Conservation (phyloP, 768 basidiomycete genomes). For the Agaricus sinodeliciosus region DNA sequence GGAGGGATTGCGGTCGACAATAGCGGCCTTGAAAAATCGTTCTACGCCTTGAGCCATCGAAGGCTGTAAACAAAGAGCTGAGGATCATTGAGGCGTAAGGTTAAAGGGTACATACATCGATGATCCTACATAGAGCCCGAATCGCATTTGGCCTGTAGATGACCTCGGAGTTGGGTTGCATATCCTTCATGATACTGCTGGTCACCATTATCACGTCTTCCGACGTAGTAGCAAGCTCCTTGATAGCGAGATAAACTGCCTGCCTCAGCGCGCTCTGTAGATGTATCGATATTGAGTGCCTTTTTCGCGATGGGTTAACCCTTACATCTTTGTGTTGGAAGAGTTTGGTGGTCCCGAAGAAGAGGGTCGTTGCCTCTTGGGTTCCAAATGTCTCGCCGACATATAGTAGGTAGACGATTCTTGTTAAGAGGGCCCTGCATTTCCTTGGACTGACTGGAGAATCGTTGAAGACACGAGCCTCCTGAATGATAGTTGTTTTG, state of each 20-base stretch:
- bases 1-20: conserved; percentile 93
- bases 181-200: conserved; percentile 99
- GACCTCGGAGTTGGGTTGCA: conserved; percentile 98
- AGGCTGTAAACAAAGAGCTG: conserved; percentile 43
- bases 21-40: conserved; percentile 98
- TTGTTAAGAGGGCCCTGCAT: conserved; percentile 91
- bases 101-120: conserved; percentile 67
- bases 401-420: conserved; percentile 95
- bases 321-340: conserved; percentile 99
- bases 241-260: conserved; percentile 98
- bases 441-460: conserved; percentile 97
- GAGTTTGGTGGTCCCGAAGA: conserved; percentile 98
- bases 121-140: conserved; percentile 91
- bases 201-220: conserved; percentile 99
- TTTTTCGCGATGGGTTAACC: conserved; percentile 15
- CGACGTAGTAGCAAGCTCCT: conserved; percentile 91
- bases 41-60: conserved; percentile 99
- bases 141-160: conserved; percentile 98
- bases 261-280: conserved; percentile 87
- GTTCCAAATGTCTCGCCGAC: conserved; percentile 92
- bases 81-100: not conserved
- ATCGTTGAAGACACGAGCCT: conserved; percentile 98
- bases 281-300: conserved; percentile 1
- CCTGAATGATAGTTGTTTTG: conserved; percentile 97
- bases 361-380: conserved; percentile 95